Evolutionary conservation across 129 eudicot species (phyloP).

Genomic region (Chrysanthemum seticuspe): DNA sequence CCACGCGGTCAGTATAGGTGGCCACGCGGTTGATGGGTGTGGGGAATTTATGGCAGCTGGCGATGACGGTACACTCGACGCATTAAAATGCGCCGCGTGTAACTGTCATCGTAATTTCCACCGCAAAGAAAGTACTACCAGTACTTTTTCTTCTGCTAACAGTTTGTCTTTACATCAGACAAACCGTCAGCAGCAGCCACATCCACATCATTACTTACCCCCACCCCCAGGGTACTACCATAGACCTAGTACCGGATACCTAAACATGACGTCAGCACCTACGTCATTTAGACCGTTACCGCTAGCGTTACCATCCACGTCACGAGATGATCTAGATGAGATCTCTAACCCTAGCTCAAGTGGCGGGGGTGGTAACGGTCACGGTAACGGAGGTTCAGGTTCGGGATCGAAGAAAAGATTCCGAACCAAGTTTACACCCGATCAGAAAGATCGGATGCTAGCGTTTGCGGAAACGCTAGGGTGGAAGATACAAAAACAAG

Average conservation of each 20-base stretch:
- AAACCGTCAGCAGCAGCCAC: conserved; percentile 11
- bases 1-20: conserved; percentile 66
- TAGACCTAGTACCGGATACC: conserved; percentile 47
- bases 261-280: conserved; percentile 40
- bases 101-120: conserved; percentile 77
- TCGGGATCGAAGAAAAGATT: conserved; percentile 51
- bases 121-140: conserved; percentile 45
- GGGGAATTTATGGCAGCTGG: conserved; percentile 81
- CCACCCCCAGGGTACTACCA: conserved; percentile 41
- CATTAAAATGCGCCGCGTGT: conserved; percentile 70
- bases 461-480: conserved; percentile 68
- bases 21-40: conserved; percentile 70
- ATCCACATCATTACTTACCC: conserved; percentile 20
- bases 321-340: conserved; percentile 60
- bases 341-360: conserved; percentile 76
- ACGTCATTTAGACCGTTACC: conserved; percentile 40
- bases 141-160: neutral
- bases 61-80: conserved; percentile 66
- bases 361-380: conserved; percentile 36
- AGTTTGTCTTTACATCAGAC: neutral
- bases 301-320: conserved; percentile 45
- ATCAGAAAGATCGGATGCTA: conserved; percentile 76
- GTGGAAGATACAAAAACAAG: conserved; percentile 73
- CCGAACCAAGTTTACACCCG: conserved; percentile 69
- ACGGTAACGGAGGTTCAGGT: conserved; percentile 16